Evolutionary conservation across 2,329 filamentous ascomycete species (phyloP), one percentile per base, ranked within the genome.

Genomic region (Sporothrix variecibatus): DNA sequence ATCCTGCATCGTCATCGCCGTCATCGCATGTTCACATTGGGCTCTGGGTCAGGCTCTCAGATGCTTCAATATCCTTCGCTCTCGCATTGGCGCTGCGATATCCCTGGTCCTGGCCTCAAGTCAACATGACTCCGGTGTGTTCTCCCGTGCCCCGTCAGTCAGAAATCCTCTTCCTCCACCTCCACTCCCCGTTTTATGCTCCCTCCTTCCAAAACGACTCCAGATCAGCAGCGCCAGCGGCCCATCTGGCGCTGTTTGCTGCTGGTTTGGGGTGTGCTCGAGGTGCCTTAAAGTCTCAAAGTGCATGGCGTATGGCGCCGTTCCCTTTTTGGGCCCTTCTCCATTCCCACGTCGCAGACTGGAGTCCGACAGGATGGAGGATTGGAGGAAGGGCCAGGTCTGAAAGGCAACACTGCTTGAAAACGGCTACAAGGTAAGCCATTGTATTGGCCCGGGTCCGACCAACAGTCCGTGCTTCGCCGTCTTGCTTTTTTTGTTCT

Each of bases 281-380:
- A n/a, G n/a, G 34, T 23, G 20, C 12, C 12, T 43, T 23, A 23
- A 2, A 53, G 23, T 53, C 40, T 43, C 40, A 43, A 43, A 43
- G 51, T 23, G 51, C 26, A 28, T 17, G 26, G 56, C 11, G 56
- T 58, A 5, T 58, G 56, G 56, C 56, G 56, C 26, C 2, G 26
- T 15, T 53, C 9, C 56, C 53, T 31, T 28, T 58, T 31, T 58
- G 31, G 0, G 40, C 9, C 40, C 20, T 53, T 53, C 17, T n/a
- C 49, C 49, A n/a, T 58, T 64, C 34, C 58, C 58, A 64, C 58
- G 20, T 38, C 58, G 20, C 58, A 64, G 58, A 64, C 58, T 64
- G 58, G 58, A 64, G 58, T 64, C 31, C 58, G 58, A 64, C 58
- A 64, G 58, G 58, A 40, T 58, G 51, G 51, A n/a, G 20, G 58